Evolutionary conservation across 2,329 filamentous ascomycete species (phyloP), one percentile per base, ranked within the genome.

Genomic region (Cladorrhinum sp.): DNA sequence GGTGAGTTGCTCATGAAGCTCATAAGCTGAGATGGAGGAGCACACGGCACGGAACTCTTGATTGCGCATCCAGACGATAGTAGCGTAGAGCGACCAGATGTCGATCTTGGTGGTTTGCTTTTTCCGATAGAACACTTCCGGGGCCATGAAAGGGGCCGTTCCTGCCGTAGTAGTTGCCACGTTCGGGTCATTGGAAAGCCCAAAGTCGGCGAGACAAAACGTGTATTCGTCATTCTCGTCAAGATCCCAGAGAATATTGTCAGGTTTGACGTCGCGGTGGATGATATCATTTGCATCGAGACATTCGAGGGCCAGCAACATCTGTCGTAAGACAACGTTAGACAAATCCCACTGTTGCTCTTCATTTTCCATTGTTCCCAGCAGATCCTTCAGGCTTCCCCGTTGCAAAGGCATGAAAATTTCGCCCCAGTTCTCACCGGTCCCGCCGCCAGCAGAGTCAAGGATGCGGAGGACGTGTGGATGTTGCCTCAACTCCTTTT

Each of bases 71-170:
- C 69, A 71, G 1, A 69, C 65, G 9, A 69, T 50, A 0, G 72
- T 73, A 22, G 69, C 70, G 41, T 73, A 73, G 1, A 73, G 63
- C 0, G 71, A 72, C 71, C 70, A 73, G 2, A 72, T 69, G 45
- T 73, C 72, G 1, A 68, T 65, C 23, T 69, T 70, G 23, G 55
- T 56, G 1, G 65, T 61, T 55, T 73, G 71, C 12, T 32, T 13
- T 6, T 59, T 18, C 4, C 56, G 48, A 18, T 65, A 38, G 23
- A 60, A 66, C 0, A 71, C 64, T 32, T 72, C 69, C 2, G 70
- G 70, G 0, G 70, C 70, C 69, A 71, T 72, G 53, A 71, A 73
- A 0, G 65, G 59, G 13, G 64, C 62, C 0, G 71, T 73, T 1
- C 71, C 71, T 0, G 64, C 68, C 2, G 62, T 59, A 1, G 69